Conservation (phyloP, 1,139 yeast species). For the Yamadazyma dushanensis region DNA sequence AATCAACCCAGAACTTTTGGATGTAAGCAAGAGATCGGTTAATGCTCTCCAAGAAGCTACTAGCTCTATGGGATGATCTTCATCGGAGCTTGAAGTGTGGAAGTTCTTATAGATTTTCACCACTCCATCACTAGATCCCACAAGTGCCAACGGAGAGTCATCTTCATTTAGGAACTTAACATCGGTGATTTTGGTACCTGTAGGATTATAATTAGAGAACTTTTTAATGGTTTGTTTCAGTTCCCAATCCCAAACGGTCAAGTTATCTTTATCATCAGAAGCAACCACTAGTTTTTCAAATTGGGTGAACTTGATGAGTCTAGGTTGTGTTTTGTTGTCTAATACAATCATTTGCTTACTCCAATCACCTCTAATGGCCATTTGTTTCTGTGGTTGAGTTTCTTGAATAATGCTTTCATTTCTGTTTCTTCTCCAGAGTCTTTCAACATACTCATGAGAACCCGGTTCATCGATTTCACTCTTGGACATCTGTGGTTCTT, state of each 20-base stretch:
- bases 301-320: constrained; percentile 77
- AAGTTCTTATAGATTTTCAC: constrained; percentile 82
- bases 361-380: constrained; percentile 89
- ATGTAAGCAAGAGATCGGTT: constrained; percentile 78
- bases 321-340: constrained; percentile 80
- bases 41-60: constrained; percentile 93
- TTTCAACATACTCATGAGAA: constrained; percentile 76
- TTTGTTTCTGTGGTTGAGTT: constrained; percentile 85
- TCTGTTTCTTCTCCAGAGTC: constrained; percentile 87
- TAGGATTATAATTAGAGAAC: constrained; percentile 83
- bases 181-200: constrained; percentile 87
- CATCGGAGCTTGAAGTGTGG: constrained; percentile 42
- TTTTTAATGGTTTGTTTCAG: constrained; percentile 54
- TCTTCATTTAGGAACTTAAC: constrained; percentile 87
- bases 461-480: constrained; percentile 93
- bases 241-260: constrained; percentile 91
- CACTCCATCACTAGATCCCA: constrained; percentile 94
- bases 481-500: constrained; percentile 92
- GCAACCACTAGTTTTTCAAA: constrained; percentile 84
- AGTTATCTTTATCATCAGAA: constrained; percentile 80
- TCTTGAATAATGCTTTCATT: constrained; percentile 84
- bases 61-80: constrained; percentile 47
- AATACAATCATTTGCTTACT: constrained; percentile 58
- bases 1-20: constrained; percentile 79
- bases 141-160: constrained; percentile 77